A percentile compares a stretch with the other conserved stretches of the same genome.
Conservation (phyloP, 257 asterid genomes). For the Penstemon barbatus region DNA sequence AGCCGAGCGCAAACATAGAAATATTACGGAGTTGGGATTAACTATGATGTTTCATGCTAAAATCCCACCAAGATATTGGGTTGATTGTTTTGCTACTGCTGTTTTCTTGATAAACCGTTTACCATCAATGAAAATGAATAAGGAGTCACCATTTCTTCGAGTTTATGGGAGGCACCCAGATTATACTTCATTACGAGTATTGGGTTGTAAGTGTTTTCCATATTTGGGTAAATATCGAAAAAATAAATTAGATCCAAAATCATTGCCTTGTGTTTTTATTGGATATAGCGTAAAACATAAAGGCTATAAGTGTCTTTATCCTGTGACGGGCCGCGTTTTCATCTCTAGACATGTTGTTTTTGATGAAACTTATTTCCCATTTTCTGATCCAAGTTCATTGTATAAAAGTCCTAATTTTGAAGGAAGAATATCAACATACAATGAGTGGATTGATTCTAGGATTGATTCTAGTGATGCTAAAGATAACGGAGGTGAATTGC, state of each 20-base stretch:
- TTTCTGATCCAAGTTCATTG: background rate
- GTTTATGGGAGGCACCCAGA: background rate
- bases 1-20: background rate
- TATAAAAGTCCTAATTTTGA: background rate
- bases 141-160: background rate
- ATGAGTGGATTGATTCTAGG: background rate
- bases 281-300: background rate
- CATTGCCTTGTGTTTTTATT: background rate
- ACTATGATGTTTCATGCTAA: conserved; percentile 1
- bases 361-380: background rate
- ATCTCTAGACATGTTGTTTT: background rate
- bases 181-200: background rate
- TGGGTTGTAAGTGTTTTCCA: conserved; percentile 24
- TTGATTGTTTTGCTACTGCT: background rate
- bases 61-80: background rate
- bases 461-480: background rate
- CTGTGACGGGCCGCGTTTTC: background rate
- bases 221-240: conserved; percentile 13
- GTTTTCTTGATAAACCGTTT: background rate
- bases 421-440: background rate
- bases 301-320: background rate
- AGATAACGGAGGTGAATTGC: background rate
- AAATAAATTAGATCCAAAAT: background rate
- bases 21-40: background rate
- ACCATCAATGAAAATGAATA: background rate